These are phyloP conservation scores for Knoxia roxburghii DNA, from an alignment of 257 asterid species.

Conservation along the genomic window DNA sequence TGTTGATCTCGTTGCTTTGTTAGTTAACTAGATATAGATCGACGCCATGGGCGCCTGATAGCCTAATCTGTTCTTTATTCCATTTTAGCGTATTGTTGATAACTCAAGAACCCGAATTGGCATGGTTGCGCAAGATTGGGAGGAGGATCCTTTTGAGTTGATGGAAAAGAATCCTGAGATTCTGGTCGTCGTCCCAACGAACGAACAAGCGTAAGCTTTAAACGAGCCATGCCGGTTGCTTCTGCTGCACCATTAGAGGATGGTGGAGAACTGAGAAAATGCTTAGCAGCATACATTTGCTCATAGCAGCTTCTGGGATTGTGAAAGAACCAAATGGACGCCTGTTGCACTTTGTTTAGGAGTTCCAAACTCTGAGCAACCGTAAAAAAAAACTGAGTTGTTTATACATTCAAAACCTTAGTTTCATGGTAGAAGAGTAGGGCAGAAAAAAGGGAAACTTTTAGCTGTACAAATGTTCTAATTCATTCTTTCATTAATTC, in stretches of 20 bases:
- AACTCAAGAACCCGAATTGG: constrained; percentile 14
- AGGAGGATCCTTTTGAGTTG: constrained; percentile 1
- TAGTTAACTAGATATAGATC: constrained; percentile 27
- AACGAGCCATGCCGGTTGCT: background rate
- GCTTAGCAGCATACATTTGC: no score
- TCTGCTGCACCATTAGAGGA: background rate
- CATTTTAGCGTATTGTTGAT: constrained; percentile 1
- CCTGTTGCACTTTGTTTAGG: constrained; percentile 9
- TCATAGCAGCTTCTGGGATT: no score
- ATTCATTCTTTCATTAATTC: constrained; percentile 25
- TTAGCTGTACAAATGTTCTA: constrained; percentile 15
- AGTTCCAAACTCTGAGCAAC: constrained; percentile 16
- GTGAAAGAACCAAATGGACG: constrained; percentile 1
- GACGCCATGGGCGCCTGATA: constrained; percentile 13
- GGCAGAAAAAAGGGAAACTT: background rate
- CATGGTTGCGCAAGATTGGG: constrained; percentile 3
- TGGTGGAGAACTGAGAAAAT: background rate
- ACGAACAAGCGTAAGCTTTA: background rate
- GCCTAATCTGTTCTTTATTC: background rate
- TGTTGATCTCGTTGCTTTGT: constrained; percentile 34
- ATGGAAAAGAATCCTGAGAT: background rate
- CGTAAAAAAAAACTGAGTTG: constrained; percentile 15
- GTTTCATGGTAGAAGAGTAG: constrained; percentile 13
- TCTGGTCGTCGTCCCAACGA: no score
- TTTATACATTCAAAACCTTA: constrained; percentile 13